Evolutionary conservation across 345 rosid genomes (phyloP).

Genomic region (Hibiscus tridactylites): DNA sequence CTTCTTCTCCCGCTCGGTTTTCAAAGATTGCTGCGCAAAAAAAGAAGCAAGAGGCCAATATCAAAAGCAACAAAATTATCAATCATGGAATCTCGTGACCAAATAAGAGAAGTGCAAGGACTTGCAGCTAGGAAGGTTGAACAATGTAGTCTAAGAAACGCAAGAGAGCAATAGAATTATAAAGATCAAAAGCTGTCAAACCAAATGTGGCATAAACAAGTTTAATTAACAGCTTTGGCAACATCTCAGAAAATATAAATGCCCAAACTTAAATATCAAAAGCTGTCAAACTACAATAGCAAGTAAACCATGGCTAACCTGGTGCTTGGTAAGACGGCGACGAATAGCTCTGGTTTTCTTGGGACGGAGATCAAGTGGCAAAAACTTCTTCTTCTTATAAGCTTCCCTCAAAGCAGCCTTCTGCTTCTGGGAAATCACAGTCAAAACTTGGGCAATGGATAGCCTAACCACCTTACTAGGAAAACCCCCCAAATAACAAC

Average conservation of each 20-base stretch:
- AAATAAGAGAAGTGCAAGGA: not conserved
- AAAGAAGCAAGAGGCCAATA: not conserved
- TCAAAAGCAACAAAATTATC: not conserved
- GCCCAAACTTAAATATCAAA: too few relatives aligned
- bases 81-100: not conserved
- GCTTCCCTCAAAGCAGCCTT: constrained; percentile 42
- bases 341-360: constrained; percentile 60
- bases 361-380: constrained; percentile 55
- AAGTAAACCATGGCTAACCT: constrained; percentile 18
- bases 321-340: constrained; percentile 48
- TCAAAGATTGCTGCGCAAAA: constrained; percentile 40
- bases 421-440: constrained; percentile 46
- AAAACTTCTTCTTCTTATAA: constrained; percentile 38
- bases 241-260: too few relatives aligned
- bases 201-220: too few relatives aligned
- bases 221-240: too few relatives aligned
- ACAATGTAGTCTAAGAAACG: not conserved
- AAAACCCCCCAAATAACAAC: not conserved
- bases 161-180: not conserved
- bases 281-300: not conserved
- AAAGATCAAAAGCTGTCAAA: too few relatives aligned
- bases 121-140: not conserved
- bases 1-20: constrained; percentile 65
- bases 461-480: constrained; percentile 46
- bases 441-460: constrained; percentile 48